Evolutionary conservation across 2,329 filamentous ascomycete genomes (phyloP).

Genomic region (Phialocephala subalpina): DNA sequence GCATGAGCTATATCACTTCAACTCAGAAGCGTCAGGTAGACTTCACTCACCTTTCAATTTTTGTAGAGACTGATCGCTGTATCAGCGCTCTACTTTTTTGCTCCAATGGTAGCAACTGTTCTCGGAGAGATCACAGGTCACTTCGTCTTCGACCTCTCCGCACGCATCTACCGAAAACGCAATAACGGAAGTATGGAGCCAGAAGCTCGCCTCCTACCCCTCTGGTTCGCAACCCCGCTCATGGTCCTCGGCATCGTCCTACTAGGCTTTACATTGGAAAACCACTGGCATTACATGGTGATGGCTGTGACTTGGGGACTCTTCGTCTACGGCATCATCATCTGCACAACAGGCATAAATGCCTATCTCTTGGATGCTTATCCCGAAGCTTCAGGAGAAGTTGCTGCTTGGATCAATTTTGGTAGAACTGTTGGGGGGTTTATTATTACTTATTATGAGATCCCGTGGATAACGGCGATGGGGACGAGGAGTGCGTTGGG

Average conservation of each 20-base stretch:
- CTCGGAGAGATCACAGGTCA: constrained; percentile 60
- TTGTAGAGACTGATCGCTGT: no score
- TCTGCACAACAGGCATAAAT: constrained; percentile 32
- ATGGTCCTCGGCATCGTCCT: constrained; percentile 59
- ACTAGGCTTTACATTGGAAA: constrained; percentile 59
- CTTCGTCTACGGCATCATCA: constrained; percentile 30
- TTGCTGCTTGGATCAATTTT: constrained; percentile 60
- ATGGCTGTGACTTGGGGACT: constrained; percentile 46
- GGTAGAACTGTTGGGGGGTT: constrained; percentile 59
- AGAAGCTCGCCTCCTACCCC: constrained; percentile 59
- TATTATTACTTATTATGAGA: constrained; percentile 59
- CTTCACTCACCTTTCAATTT: constrained; percentile 1
- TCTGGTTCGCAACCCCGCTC: constrained; percentile 55
- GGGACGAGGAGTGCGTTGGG: constrained; percentile 55
- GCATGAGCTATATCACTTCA: constrained; percentile 56
- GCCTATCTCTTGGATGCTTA: constrained; percentile 63
- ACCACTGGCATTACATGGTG: constrained; percentile 60
- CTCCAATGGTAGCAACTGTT: constrained; percentile 12
- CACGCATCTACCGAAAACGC: constrained; percentile 51
- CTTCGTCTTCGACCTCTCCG: constrained; percentile 61
- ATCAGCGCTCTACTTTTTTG: constrained; percentile 20
- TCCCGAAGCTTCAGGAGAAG: constrained; percentile 61
- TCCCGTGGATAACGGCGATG: constrained; percentile 54
- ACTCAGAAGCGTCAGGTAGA: not conserved
- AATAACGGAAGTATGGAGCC: constrained; percentile 63